These are phyloP conservation scores for Claviceps maximensis DNA, from an alignment of 2,329 filamentous ascomycete species.

Conservation along the genomic window DNA sequence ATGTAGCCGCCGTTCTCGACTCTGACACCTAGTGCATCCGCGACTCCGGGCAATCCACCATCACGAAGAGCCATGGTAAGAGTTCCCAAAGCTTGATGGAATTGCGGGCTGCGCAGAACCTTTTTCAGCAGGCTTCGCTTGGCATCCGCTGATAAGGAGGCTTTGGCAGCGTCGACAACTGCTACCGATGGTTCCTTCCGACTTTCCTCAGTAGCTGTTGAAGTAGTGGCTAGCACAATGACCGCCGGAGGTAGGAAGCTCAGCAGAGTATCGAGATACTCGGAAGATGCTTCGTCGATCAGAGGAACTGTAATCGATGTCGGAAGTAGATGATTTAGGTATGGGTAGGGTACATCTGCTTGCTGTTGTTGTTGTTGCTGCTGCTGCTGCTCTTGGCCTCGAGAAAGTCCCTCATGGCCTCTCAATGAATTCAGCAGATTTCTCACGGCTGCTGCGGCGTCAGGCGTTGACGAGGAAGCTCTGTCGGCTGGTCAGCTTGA, in stretches of 20 bases:
- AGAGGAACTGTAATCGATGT: constrained; percentile 66
- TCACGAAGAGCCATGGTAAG: constrained; percentile 81
- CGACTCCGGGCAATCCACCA: constrained; percentile 79
- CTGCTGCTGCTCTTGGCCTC: constrained; percentile 17
- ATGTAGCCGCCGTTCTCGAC: constrained; percentile 78
- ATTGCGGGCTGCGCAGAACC: constrained; percentile 80
- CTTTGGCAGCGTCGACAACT: constrained; percentile 57
- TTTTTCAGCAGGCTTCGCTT: constrained; percentile 72
- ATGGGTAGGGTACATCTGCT: constrained; percentile 56
- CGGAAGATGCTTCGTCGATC: constrained; percentile 50
- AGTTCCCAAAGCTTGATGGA: constrained; percentile 73
- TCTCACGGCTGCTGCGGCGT: constrained; percentile 68
- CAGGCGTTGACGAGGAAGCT: constrained; percentile 43
- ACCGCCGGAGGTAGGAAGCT: constrained; percentile 66
- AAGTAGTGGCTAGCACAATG: constrained; percentile 60
- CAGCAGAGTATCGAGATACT: constrained; percentile 61
- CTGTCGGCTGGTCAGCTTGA: constrained; percentile 38
- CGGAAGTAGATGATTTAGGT: constrained; percentile 73
- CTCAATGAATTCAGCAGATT: constrained; percentile 79
- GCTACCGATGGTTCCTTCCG: constrained; percentile 55
- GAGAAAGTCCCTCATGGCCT: constrained; percentile 32
- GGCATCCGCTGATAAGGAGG: constrained; percentile 57
- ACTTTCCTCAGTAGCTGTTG: constrained; percentile 38
- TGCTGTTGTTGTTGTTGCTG: constrained; percentile 16
- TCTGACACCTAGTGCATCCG: constrained; percentile 69